Percentiles rank a stretch among this genome's conserved stretches.
Evolutionary conservation across 768 basidiomycete species (phyloP).

Genomic region (Pulveroboletus sp.): DNA sequence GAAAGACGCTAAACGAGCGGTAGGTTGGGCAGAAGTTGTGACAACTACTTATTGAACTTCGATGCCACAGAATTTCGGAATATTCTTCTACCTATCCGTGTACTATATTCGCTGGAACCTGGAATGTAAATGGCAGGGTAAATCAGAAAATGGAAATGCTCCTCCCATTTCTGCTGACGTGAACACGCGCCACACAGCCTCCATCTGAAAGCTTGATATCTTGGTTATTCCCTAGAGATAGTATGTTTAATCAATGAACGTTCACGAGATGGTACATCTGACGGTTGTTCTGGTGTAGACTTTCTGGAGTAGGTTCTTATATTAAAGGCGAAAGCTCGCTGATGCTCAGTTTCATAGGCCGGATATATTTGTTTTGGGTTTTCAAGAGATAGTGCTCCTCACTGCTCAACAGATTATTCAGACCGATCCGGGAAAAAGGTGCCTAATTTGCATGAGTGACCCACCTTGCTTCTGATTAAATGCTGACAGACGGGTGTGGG

Average conservation of each 20-base stretch:
- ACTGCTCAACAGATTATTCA: slow-evolving; percentile 98
- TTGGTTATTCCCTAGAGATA: slow-evolving; percentile 84
- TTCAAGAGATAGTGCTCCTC: slow-evolving; percentile 96
- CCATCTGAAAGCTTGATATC: slow-evolving; percentile 79
- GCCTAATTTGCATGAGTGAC: slow-evolving; percentile 7
- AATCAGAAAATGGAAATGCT: slow-evolving; percentile 20
- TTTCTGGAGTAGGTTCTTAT: slow-evolving; percentile 15
- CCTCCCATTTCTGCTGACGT: slow-evolving; percentile 4
- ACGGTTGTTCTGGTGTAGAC: slow-evolving; percentile 10
- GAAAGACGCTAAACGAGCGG: slow-evolving; percentile 67
- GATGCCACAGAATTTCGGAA: slow-evolving; percentile 56
- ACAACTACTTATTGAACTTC: background rate
- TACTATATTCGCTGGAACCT: slow-evolving; percentile 83
- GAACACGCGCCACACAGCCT: slow-evolving; percentile 38
- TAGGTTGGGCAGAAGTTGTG: slow-evolving; percentile 25
- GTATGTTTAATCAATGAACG: slow-evolving; percentile 41
- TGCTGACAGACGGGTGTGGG: slow-evolving; percentile 75
- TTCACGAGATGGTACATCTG: background rate
- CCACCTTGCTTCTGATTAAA: background rate
- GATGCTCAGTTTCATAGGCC: slow-evolving; percentile 45
- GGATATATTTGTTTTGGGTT: slow-evolving; percentile 86
- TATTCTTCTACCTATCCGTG: slow-evolving; percentile 77
- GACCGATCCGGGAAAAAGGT: slow-evolving; percentile 92
- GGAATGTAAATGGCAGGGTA: slow-evolving; percentile 93
- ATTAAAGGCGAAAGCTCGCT: slow-evolving; percentile 22